Conservation (phyloP, 2,329 filamentous ascomycete species). For the Corinectria fuckeliana region DNA sequence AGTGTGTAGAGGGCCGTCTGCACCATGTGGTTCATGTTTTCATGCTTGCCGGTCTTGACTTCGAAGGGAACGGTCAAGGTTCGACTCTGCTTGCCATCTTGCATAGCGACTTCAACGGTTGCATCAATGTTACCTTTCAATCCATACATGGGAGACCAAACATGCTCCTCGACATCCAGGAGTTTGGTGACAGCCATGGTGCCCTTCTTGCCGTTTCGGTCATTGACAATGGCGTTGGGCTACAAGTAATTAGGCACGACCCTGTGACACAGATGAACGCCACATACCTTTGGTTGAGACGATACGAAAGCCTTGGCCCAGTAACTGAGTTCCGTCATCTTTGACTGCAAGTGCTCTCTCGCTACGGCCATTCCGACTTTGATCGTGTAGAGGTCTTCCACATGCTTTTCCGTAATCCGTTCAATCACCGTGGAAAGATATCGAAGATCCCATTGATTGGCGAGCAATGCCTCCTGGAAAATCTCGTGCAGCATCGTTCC, state of each 20-base stretch:
- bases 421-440: constrained; percentile 74
- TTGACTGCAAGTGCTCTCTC: constrained; percentile 79
- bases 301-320: constrained; percentile 88
- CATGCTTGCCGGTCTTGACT: constrained; percentile 90
- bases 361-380: constrained; percentile 76
- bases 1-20: constrained; percentile 96
- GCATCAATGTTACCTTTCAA: constrained; percentile 98
- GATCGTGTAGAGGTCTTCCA: constrained; percentile 90
- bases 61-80: constrained; percentile 91
- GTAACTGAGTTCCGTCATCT: constrained; percentile 78
- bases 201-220: constrained; percentile 76
- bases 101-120: constrained; percentile 86
- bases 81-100: constrained; percentile 68
- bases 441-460: constrained; percentile 77
- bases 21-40: constrained; percentile 82
- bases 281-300: constrained; percentile 68
- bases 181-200: constrained; percentile 90
- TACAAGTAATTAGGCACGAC: constrained; percentile 46
- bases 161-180: constrained; percentile 94
- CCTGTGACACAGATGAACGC: neutral
- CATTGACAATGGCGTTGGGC: constrained; percentile 76
- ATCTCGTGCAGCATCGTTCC: constrained; percentile 94
- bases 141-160: constrained; percentile 98
- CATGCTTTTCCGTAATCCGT: constrained; percentile 73
- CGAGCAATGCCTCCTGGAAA: constrained; percentile 87